phyloP scores from a whole-genome alignment of 1,284 basidiomycete genomes.

The Trametes sp. region DNA sequence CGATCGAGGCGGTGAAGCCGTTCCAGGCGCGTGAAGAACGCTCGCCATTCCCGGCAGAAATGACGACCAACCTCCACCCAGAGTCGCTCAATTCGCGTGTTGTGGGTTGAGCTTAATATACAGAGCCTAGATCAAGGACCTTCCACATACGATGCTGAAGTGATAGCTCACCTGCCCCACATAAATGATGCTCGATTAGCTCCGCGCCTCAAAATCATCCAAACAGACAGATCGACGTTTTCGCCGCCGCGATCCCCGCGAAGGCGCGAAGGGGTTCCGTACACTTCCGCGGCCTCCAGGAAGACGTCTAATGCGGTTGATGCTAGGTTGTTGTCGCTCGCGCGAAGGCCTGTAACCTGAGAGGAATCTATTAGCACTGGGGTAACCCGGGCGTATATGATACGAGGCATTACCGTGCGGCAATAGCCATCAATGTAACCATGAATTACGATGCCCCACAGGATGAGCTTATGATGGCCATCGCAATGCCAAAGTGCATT shows the following conservation, averaged over 20 bases:
- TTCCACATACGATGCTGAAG: too few relatives aligned
- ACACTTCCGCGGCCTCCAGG: background rate
- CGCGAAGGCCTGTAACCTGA: background rate
- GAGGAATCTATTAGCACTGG: too few relatives aligned
- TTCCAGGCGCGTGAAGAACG: constrained; percentile 50
- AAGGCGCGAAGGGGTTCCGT: constrained; percentile 16
- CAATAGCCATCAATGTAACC: constrained; percentile 53
- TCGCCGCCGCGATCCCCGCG: constrained; percentile 41
- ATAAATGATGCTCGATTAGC: constrained; percentile 39
- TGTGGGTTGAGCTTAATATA: constrained; percentile 40
- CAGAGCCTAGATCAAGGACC: too few relatives aligned
- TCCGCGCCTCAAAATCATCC: constrained; percentile 37
- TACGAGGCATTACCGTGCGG: background rate
- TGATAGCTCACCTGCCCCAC: constrained; percentile 41
- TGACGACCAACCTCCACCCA: constrained; percentile 51
- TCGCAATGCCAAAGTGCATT: constrained; percentile 57
- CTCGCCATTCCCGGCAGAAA: constrained; percentile 49
- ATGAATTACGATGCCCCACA: constrained; percentile 60
- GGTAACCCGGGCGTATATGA: too few relatives aligned
- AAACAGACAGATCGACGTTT: constrained; percentile 37
- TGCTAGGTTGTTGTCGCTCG: background rate
- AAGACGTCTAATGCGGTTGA: background rate
- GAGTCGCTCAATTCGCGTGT: constrained; percentile 43
- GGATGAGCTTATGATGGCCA: constrained; percentile 59
- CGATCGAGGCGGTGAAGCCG: constrained; percentile 44